phyloP scores from a whole-genome alignment of 2,329 filamentous ascomycete genomes.

The Hypocreales sp. region DNA sequence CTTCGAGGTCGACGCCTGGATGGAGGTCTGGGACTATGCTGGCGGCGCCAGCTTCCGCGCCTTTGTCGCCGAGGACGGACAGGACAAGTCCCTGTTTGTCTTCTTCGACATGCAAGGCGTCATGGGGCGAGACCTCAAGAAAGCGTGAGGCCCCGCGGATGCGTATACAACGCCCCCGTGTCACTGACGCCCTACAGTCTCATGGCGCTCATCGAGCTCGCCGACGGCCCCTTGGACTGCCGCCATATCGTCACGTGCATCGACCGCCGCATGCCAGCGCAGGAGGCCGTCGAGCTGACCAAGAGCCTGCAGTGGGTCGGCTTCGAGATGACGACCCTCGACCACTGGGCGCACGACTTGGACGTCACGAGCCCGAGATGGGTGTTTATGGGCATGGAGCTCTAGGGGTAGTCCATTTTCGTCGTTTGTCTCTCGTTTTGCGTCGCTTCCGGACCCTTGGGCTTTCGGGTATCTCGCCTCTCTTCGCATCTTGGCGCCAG shows the following conservation, averaged over 20 bases:
- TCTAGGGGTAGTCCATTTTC: slow-evolving; percentile 32
- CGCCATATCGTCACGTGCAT: slow-evolving; percentile 66
- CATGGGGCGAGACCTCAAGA: slow-evolving; percentile 65
- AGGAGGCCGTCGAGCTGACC: slow-evolving; percentile 51
- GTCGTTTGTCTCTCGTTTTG: slow-evolving; percentile 6
- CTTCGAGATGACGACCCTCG: slow-evolving; percentile 68
- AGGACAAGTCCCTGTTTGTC: slow-evolving; percentile 65
- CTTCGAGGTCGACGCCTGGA: slow-evolving; percentile 41
- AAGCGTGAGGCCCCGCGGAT: slow-evolving; percentile 46
- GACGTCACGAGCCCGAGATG: slow-evolving; percentile 62
- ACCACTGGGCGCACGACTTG: slow-evolving; percentile 51
- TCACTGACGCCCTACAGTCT: slow-evolving; percentile 34
- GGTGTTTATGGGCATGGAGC: slow-evolving; percentile 81
- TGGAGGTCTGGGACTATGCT: slow-evolving; percentile 75
- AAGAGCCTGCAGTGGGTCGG: slow-evolving; percentile 89
- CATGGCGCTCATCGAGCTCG: slow-evolving; percentile 81
- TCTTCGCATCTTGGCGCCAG: too few relatives aligned
- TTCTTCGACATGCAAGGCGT: slow-evolving; percentile 65
- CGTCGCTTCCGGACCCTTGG: too few relatives aligned
- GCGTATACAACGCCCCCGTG: not conserved
- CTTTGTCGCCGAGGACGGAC: slow-evolving; percentile 58
- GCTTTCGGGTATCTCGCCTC: too few relatives aligned
- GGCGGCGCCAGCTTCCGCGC: slow-evolving; percentile 75
- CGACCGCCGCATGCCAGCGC: slow-evolving; percentile 50
- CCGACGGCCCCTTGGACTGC: slow-evolving; percentile 61